Conservation (phyloP, 2,329 filamentous ascomycete genomes). For the Curvularia lunata region DNA sequence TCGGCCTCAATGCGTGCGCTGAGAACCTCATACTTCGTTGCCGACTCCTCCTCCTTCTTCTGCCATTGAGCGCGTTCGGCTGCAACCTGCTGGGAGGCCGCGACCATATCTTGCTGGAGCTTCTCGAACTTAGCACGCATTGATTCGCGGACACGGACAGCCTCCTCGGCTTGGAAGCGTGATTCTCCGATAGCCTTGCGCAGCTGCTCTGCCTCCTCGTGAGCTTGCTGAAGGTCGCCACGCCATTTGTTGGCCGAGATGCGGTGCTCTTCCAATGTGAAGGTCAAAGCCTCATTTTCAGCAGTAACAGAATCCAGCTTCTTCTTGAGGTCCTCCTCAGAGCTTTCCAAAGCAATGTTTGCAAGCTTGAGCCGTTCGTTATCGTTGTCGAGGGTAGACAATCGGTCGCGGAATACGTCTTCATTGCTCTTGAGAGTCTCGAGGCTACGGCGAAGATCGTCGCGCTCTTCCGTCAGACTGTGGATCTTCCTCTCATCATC, state of each 20-base stretch:
- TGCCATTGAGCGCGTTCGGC: constrained; percentile 81
- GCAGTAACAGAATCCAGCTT: constrained; percentile 61
- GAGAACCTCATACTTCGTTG: constrained; percentile 61
- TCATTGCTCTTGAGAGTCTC: constrained; percentile 44
- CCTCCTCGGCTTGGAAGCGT: constrained; percentile 81
- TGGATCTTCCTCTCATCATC: constrained; percentile 53
- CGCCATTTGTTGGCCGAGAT: constrained; percentile 65
- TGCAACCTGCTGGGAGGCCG: constrained; percentile 77
- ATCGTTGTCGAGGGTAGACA: constrained; percentile 61
- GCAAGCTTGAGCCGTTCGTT: constrained; percentile 63
- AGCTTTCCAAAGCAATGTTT: constrained; percentile 38
- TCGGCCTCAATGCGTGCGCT: constrained; percentile 59
- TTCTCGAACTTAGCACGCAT: constrained; percentile 85
- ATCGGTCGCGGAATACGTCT: constrained; percentile 58
- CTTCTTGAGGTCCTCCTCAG: constrained; percentile 57
- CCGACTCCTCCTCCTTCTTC: constrained; percentile 68
- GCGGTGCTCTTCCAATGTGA: constrained; percentile 69
- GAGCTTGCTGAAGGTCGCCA: constrained; percentile 62
- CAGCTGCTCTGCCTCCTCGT: constrained; percentile 67
- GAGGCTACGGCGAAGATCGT: constrained; percentile 49
- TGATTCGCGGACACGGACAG: constrained; percentile 79
- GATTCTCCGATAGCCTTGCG: constrained; percentile 75
- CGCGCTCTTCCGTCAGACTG: constrained; percentile 52
- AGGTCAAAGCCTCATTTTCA: constrained; percentile 67
- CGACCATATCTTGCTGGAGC: constrained; percentile 85